Conservation (phyloP, 176 grass and related monocot genomes). For the Themeda triandra region DNA sequence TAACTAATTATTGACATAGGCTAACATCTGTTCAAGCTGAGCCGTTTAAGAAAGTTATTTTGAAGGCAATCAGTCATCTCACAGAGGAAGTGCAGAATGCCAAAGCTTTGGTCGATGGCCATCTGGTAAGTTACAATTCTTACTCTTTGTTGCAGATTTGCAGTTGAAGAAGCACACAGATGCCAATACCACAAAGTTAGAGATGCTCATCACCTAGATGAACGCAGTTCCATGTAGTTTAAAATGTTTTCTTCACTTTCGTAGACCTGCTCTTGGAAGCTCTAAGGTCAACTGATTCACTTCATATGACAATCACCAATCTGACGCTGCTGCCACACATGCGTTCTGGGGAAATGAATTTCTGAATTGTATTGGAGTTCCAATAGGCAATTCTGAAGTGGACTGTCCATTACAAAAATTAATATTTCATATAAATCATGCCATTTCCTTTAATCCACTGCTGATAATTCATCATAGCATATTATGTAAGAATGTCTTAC, state of each 20-base stretch:
- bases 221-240: background rate
- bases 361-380: background rate
- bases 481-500: background rate
- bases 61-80: constrained; percentile 67
- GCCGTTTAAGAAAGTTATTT: constrained; percentile 67
- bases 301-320: too few relatives aligned
- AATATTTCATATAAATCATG: background rate
- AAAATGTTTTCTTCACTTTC: background rate
- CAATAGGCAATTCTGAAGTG: background rate
- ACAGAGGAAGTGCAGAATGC: constrained; percentile 73
- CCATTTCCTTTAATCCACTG: background rate
- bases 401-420: background rate
- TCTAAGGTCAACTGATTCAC: background rate
- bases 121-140: constrained; percentile 45
- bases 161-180: constrained; percentile 8
- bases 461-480: background rate
- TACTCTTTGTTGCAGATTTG: background rate
- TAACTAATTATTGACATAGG: constrained; percentile 39
- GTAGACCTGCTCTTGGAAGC: background rate
- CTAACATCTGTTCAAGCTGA: constrained; percentile 57
- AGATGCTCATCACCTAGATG: background rate
- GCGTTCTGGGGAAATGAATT: background rate
- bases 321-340: too few relatives aligned
- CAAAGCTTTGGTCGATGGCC: constrained; percentile 69
- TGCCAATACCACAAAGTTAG: background rate